Conservation (phyloP, 352 stramenopile genomes). For the Pseudoperonospora humuli region DNA sequence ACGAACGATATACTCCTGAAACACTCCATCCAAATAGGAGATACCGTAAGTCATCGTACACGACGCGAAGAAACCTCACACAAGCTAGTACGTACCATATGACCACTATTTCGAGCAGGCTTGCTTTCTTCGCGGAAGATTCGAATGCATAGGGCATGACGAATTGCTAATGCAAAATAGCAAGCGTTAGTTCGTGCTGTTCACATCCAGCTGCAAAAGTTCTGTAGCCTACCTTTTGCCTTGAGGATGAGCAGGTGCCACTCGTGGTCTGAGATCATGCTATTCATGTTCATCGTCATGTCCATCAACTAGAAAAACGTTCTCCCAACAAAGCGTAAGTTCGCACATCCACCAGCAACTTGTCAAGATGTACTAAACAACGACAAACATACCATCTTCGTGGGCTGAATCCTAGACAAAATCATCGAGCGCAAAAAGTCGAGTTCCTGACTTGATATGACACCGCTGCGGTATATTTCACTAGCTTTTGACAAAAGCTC, state of each 20-base stretch:
- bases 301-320: slow-evolving; percentile 48
- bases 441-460: slow-evolving; percentile 77
- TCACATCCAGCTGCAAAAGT: neutral
- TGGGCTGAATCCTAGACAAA: slow-evolving; percentile 69
- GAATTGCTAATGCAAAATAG: slow-evolving; percentile 39
- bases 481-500: slow-evolving; percentile 76
- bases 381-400: slow-evolving; percentile 67
- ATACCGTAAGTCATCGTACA: neutral
- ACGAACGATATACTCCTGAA: slow-evolving; percentile 79
- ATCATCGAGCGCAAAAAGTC: slow-evolving; percentile 71
- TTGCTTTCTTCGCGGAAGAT: slow-evolving; percentile 64
- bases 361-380: neutral
- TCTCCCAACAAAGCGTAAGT: slow-evolving; percentile 1
- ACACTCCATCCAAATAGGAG: neutral
- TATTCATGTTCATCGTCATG: slow-evolving; percentile 80
- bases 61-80: neutral
- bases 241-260: slow-evolving; percentile 81
- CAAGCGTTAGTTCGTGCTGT: neutral
- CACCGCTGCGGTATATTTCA: slow-evolving; percentile 70
- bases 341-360: neutral
- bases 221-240: slow-evolving; percentile 43
- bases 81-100: slow-evolving; percentile 44
- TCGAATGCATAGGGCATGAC: slow-evolving; percentile 69
- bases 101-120: slow-evolving; percentile 37
- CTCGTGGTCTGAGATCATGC: slow-evolving; percentile 81